A percentile compares a stretch with the other conserved stretches of the same genome.
These are phyloP conservation scores for Xenoacremonium recifei DNA, from an alignment of 2,329 filamentous ascomycete species.

Conservation along the genomic window DNA sequence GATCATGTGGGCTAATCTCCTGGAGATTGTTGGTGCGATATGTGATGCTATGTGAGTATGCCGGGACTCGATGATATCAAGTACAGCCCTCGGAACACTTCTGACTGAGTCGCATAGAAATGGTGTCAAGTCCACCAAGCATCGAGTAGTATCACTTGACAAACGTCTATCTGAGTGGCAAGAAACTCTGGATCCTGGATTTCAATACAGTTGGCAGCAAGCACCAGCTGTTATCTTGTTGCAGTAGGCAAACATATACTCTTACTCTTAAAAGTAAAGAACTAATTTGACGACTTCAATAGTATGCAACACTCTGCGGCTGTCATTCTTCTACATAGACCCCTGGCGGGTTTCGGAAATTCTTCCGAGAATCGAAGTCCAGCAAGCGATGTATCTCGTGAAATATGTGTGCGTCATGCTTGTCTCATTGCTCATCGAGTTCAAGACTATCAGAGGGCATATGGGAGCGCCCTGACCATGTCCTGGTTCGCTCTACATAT, in stretches of 20 bases:
- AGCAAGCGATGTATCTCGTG: background rate
- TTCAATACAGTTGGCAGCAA: background rate
- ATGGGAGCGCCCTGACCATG: background rate
- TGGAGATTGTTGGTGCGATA: background rate
- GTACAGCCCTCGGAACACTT: too few species aligned
- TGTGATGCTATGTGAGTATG: background rate
- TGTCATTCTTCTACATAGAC: background rate
- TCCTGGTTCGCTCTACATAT: background rate
- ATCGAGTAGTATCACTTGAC: background rate
- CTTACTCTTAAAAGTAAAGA: background rate
- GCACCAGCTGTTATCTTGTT: background rate
- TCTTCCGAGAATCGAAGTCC: background rate
- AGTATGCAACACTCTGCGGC: background rate
- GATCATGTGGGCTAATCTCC: background rate
- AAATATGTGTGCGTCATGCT: background rate
- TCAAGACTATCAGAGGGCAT: background rate
- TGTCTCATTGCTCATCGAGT: background rate
- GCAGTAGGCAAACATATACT: background rate
- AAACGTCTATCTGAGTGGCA: background rate
- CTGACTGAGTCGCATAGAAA: background rate
- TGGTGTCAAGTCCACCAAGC: background rate
- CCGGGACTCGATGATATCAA: too few species aligned
- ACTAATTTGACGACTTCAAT: background rate
- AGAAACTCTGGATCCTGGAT: background rate
- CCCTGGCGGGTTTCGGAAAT: background rate